Base-by-base conservation (phyloP, 2,329 filamentous ascomycete species). In the Neonectria punicea region DNA sequence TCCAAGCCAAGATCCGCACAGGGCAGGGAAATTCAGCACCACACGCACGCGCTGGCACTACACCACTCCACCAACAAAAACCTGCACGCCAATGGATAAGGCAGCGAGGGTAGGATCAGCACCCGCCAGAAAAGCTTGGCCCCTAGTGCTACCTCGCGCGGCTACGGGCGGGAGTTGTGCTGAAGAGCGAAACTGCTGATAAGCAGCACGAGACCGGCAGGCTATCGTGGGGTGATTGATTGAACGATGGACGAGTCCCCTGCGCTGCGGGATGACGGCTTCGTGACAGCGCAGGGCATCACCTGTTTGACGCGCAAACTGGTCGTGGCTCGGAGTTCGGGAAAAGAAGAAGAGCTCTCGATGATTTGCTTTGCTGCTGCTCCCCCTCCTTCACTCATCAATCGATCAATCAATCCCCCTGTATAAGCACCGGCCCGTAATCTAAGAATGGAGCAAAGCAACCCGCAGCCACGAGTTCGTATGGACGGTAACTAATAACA, bases 171-270 rank as follows among this genome's bases (percentile, higher is more conserved):
- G 44, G 25, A 13, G 22, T 43, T 43, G 16, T 25, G 39, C 8
- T 43, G 55, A 25, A 25, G 25, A 25, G 25, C 25, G 25, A 61
- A 61, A 61, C 59, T 54, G 61, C 61, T 63, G 61, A 63, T 63
- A 63, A 63, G 55, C 30, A 39, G 51, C 61, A 63, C 55, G 55
- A 43, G 55, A 58, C 54, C 55, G 13, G 20, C 13, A 28, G 18
- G 34, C 11, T 5, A 16, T 28, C 61, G 61, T 64, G 61, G 61
- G 55, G 55, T 59, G 61, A 64, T 55, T 34, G 34, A 39, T 44
- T 18, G 18, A 34, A 44, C 58, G 44, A 53, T 30, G 22, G 30
- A 30, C 30, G 47, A 30, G 30, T 8, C 30, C 60, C 32, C 44
- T 25, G 25, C 25, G 25, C 50, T 59, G 55, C 61, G 53, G 28